A percentile compares a stretch with the other conserved stretches of the same genome.
phyloP scores from a whole-genome alignment of 1,139 yeast genomes.

The Suhomyces choctaworum region DNA sequence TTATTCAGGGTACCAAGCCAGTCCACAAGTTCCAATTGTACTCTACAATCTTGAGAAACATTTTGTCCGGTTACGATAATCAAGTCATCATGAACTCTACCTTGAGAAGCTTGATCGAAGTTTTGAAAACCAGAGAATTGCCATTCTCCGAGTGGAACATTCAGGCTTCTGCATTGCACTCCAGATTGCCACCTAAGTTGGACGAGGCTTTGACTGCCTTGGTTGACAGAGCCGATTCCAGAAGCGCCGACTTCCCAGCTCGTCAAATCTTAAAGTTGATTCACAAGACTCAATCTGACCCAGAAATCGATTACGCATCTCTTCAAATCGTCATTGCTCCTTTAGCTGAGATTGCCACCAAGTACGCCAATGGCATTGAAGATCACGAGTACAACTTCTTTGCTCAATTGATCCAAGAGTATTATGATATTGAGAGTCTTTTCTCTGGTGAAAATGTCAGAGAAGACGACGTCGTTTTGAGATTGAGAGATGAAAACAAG shows the following conservation, averaged over 20 bases:
- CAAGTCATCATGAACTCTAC: slow-evolving; percentile 90
- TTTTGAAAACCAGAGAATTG: slow-evolving; percentile 73
- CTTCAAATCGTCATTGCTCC: slow-evolving; percentile 69
- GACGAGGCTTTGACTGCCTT: slow-evolving; percentile 66
- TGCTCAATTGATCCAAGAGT: slow-evolving; percentile 66
- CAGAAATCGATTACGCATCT: slow-evolving; percentile 45
- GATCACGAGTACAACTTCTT: slow-evolving; percentile 83
- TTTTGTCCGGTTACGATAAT: slow-evolving; percentile 88
- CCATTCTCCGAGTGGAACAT: slow-evolving; percentile 93
- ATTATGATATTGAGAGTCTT: slow-evolving; percentile 72
- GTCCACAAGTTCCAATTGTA: slow-evolving; percentile 68
- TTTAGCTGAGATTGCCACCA: slow-evolving; percentile 63
- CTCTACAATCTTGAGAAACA: slow-evolving; percentile 66
- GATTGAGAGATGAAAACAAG: slow-evolving; percentile 83
- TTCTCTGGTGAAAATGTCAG: slow-evolving; percentile 75
- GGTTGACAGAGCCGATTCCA: slow-evolving; percentile 64
- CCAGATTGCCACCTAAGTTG: slow-evolving; percentile 78
- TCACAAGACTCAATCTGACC: slow-evolving; percentile 54
- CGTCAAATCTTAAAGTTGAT: slow-evolving; percentile 68
- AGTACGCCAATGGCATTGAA: slow-evolving; percentile 72
- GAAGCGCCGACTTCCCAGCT: slow-evolving; percentile 90
- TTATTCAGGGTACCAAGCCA: slow-evolving; percentile 79
- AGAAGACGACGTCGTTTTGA: slow-evolving; percentile 83
- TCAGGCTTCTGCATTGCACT: slow-evolving; percentile 86
- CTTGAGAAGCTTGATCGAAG: slow-evolving; percentile 66